Conservation (phyloP, 306 rosid genomes). For the Glycyrrhiza uralensis region DNA sequence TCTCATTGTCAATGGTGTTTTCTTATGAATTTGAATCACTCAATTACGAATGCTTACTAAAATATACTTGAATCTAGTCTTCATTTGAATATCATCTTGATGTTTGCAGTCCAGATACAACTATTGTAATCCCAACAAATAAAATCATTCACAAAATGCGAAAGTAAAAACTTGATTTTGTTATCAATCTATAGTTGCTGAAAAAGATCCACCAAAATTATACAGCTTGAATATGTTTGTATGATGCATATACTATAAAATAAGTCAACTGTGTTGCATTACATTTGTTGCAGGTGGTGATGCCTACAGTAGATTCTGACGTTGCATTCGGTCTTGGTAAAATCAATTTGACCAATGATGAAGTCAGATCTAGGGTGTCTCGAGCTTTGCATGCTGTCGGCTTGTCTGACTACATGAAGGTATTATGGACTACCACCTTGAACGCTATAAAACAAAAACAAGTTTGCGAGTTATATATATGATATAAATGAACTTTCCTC, state of each 20-base stretch:
- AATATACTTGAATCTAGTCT: not conserved
- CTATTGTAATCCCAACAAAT: not conserved
- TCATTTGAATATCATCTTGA: slow-evolving; percentile 1
- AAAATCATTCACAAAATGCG: not conserved
- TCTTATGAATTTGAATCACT: not conserved
- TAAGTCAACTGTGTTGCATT: not conserved
- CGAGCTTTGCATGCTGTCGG: slow-evolving; percentile 67
- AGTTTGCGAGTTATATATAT: not conserved
- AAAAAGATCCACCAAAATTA: not conserved
- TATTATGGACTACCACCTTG: slow-evolving; percentile 22
- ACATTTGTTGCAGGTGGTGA: slow-evolving; percentile 59
- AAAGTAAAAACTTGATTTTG: not conserved
- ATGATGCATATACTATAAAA: not conserved
- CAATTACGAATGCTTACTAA: not conserved
- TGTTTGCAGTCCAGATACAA: not conserved
- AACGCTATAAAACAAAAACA: not conserved
- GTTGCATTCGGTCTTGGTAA: slow-evolving; percentile 93
- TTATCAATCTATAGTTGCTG: not conserved
- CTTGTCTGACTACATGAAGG: slow-evolving; percentile 70
- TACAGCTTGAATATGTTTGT: not conserved
- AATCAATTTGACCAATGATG: slow-evolving; percentile 52
- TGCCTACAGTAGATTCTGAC: slow-evolving; percentile 86
- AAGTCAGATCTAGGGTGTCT: slow-evolving; percentile 68
- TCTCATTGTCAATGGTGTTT: not conserved
- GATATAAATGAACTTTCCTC: slow-evolving; percentile 6